Percentiles rank a stretch among this genome's conserved stretches.
Conservation (phyloP, 2,329 filamentous ascomycete species). For the Daldinia eschscholtzii region DNA sequence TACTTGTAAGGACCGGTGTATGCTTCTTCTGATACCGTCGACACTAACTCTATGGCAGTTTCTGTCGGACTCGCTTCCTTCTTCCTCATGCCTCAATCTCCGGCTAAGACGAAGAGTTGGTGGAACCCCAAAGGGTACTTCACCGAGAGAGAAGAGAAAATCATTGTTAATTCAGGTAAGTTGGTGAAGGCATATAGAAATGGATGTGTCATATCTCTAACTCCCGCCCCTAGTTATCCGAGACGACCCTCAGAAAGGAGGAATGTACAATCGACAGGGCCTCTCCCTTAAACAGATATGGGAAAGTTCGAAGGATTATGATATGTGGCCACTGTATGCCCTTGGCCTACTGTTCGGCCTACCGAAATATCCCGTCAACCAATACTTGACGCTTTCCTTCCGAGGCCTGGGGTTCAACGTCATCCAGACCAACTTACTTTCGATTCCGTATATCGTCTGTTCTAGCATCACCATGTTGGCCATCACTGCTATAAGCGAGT, state of each 20-base stretch:
- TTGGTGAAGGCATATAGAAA: background rate
- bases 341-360: conserved; percentile 57
- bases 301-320: conserved; percentile 63
- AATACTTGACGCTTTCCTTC: conserved; percentile 48
- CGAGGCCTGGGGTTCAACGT: conserved; percentile 51
- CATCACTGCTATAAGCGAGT: conserved; percentile 65
- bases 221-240: conserved; percentile 58
- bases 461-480: conserved; percentile 63
- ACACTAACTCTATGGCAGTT: conserved; percentile 56
- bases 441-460: conserved; percentile 62
- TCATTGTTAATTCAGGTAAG: conserved; percentile 69
- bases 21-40: conserved; percentile 45
- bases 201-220: conserved; percentile 22
- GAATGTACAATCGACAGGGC: conserved; percentile 65
- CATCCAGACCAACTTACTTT: conserved; percentile 67
- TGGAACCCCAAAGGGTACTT: conserved; percentile 72
- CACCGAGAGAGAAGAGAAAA: conserved; percentile 72
- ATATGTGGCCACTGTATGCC: conserved; percentile 61
- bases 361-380: conserved; percentile 59
- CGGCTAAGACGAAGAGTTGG: conserved; percentile 71
- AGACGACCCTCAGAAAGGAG: conserved; percentile 64
- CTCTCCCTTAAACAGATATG: conserved; percentile 60
- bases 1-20: conserved; percentile 48
- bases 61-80: conserved; percentile 65
- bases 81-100: conserved; percentile 70